phyloP scores from a whole-genome alignment of 202 grass and related monocot genomes.

The Sporobolus alterniflorus region DNA sequence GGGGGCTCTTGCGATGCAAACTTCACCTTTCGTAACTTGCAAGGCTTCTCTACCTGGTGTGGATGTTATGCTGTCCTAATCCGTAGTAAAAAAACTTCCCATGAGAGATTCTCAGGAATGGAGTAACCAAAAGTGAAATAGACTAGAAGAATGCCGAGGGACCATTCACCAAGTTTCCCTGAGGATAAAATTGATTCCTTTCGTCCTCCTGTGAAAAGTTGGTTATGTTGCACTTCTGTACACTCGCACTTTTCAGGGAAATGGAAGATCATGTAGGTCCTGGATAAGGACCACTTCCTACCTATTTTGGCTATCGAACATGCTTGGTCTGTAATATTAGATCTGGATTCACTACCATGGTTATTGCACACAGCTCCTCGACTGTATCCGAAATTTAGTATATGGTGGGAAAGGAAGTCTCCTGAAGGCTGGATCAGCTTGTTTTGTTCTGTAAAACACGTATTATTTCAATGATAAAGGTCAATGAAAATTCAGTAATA shows the following conservation, averaged over 20 bases:
- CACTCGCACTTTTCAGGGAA: slow-evolving; percentile 41
- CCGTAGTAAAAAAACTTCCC: slow-evolving; percentile 31
- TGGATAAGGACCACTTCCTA: slow-evolving; percentile 40
- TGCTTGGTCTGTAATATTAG: background rate
- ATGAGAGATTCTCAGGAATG: slow-evolving; percentile 34
- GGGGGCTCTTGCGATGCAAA: slow-evolving; percentile 36
- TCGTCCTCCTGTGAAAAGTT: slow-evolving; percentile 43
- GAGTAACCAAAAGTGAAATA: slow-evolving; percentile 46
- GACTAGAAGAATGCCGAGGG: slow-evolving; percentile 35
- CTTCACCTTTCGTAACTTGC: slow-evolving; percentile 55
- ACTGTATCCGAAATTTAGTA: background rate
- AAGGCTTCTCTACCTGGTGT: slow-evolving; percentile 42
- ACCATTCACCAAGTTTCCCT: slow-evolving; percentile 36
- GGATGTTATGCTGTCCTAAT: slow-evolving; percentile 51
- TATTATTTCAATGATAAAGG: background rate
- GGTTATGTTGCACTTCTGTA: slow-evolving; percentile 46
- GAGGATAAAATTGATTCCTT: slow-evolving; percentile 51
- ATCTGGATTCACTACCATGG: slow-evolving; percentile 13
- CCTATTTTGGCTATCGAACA: slow-evolving; percentile 21
- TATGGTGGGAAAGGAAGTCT: background rate
- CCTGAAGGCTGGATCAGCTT: background rate
- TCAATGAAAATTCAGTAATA: background rate
- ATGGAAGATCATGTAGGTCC: slow-evolving; percentile 45
- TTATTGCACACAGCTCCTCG: background rate
- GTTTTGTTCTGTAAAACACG: slow-evolving; percentile 7